Base-by-base conservation (phyloP, 306 rosid species). In the Ormosia semicastrata region DNA sequence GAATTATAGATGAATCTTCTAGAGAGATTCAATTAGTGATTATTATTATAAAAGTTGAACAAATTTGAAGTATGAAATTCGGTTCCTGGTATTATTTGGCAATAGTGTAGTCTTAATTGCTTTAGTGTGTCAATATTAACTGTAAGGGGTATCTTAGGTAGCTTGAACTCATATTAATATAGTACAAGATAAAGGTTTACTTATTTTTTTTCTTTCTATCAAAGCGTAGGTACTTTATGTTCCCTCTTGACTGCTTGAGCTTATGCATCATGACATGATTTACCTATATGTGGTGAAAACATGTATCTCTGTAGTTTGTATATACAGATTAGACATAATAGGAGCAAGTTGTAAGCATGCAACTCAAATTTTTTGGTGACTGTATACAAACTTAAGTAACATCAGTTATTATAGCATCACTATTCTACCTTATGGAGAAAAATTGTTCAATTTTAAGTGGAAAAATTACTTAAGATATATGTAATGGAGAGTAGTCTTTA, bases 161-260 rank as follows among this genome's bases (percentile, higher is more conserved):
- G 73, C 18, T 81, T 73, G 47, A 67, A 46, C 6, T 40, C 52
- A 4, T 24, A 24, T 36, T 64, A 32, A 65, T 58, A 52, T 64
- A 43, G 56, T 58, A 15, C 6, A 14, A 14, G 15, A 66, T 64
- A 33, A 84, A 66, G 57, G 66, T 12, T 78, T 53, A 17, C 36
- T 73, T 70, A 24, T 53, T 72, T 83, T 75, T 63, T 69, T 53
- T 11, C 1, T 76, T 53, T 56, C 89, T 98, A 56, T 90, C 97
- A 81, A 89, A 93, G 85, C 90, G 97, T 73, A 93, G 98, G 98
- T 96, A 88, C 13, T 78, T 46, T 66, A 58, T 43, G 14, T 79
- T 81, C 10, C 54, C 59, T 33, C 8, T 34, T 76, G 32, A 56
- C 72, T 73, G 59, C 29, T 44, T 47, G 18, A 39, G 60, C 78